Conservation (phyloP, 495 filamentous ascomycete species). For the Penicillium cinerascens region DNA sequence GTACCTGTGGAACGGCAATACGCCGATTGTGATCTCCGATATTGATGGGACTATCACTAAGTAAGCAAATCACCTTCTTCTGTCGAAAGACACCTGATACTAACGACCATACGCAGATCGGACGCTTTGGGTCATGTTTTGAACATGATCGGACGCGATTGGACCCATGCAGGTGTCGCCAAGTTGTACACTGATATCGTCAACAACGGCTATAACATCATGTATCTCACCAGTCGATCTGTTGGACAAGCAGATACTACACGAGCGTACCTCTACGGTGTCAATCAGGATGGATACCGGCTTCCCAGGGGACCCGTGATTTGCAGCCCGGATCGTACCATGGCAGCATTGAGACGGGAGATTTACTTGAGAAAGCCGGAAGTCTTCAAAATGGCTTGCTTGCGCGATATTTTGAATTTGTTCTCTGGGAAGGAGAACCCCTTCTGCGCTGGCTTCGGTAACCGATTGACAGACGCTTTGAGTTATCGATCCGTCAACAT, state of each 20-base stretch:
- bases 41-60: constrained; percentile 99
- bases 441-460: constrained; percentile 97
- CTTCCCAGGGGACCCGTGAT: constrained; percentile 91
- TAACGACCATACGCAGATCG: constrained; percentile 46
- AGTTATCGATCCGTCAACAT: constrained; percentile 96
- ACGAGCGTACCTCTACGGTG: constrained; percentile 83
- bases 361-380: constrained; percentile 96
- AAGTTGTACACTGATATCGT: constrained; percentile 96
- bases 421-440: constrained; percentile 77
- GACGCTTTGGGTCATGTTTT: constrained; percentile 96
- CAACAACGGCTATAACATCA: constrained; percentile 95
- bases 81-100: not conserved
- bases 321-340: constrained; percentile 89
- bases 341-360: constrained; percentile 90
- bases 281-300: constrained; percentile 81
- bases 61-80: constrained; percentile 28
- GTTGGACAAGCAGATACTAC: constrained; percentile 94
- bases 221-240: constrained; percentile 93
- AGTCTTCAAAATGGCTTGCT: constrained; percentile 98
- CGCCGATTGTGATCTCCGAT: constrained; percentile 94
- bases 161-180: constrained; percentile 94
- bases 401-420: constrained; percentile 86
- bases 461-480: constrained; percentile 91
- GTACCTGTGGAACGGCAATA: constrained; percentile 87
- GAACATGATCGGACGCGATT: constrained; percentile 96